Percentiles rank a stretch among this genome's conserved stretches.
Conservation (phyloP, 1,139 yeast species). For the Scheffersomyces segobiensis region DNA sequence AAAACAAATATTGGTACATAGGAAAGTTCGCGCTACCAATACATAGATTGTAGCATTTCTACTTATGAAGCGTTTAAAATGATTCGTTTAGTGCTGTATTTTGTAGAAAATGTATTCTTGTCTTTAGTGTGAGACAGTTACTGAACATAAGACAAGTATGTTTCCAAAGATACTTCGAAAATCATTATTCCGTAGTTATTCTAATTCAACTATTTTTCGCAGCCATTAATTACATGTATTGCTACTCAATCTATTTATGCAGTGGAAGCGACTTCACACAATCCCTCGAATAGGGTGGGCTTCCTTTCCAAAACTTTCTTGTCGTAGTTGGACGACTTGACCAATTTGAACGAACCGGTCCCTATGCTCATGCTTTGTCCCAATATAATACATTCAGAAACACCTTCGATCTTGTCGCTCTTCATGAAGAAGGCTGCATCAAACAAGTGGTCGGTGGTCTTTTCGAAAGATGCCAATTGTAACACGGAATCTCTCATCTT, state of each 20-base stretch:
- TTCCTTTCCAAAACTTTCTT: constrained; percentile 48
- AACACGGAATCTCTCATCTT: constrained; percentile 98
- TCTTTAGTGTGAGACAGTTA: neutral
- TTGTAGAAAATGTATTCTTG: neutral
- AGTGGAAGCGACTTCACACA: constrained; percentile 32
- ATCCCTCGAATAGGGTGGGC: constrained; percentile 61
- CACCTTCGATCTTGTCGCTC: constrained; percentile 94
- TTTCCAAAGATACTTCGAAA: neutral
- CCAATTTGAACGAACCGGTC: constrained; percentile 92
- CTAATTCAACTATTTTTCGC: neutral
- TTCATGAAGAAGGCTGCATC: constrained; percentile 99
- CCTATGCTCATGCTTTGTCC: constrained; percentile 98
- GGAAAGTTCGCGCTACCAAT: neutral
- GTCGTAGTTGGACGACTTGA: constrained; percentile 53
- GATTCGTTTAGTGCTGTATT: neutral
- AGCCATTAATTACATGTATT: constrained; percentile 2
- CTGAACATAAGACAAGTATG: too few species aligned
- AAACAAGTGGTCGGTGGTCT: constrained; percentile 96
- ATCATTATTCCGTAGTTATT: neutral
- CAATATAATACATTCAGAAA: constrained; percentile 92
- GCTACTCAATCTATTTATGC: constrained; percentile 5
- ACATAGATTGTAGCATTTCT: neutral
- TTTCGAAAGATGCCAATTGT: constrained; percentile 96
- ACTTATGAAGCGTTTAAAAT: neutral
- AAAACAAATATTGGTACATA: neutral